Evolutionary conservation across 805 yeast genomes (phyloP).

Genomic region (Wickerhamiella sorbophila): DNA sequence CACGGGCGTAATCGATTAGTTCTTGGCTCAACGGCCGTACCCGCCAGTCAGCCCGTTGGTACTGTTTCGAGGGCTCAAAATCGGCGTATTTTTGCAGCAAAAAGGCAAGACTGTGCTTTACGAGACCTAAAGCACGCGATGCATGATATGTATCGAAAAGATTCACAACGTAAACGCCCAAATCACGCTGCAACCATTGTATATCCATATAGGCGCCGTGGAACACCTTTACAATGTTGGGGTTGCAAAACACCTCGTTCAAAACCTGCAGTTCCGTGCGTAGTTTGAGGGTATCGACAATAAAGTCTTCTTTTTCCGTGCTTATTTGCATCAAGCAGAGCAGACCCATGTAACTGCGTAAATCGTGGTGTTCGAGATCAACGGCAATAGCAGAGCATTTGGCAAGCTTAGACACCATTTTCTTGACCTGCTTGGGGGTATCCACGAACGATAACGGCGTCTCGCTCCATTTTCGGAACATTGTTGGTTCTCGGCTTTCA

Average conservation of each 20-base stretch:
- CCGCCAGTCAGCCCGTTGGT: conserved; percentile 96
- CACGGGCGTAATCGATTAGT: conserved; percentile 76
- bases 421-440: conserved; percentile 34
- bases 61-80: conserved; percentile 82
- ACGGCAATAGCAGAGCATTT: conserved; percentile 59
- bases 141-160: conserved; percentile 91
- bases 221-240: conserved; percentile 67
- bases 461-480: conserved; percentile 28
- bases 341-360: conserved; percentile 76
- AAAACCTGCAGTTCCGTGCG: conserved; percentile 54
- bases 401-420: conserved; percentile 41
- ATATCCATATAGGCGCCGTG: conserved; percentile 98
- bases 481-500: conserved; percentile 24
- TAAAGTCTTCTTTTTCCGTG: conserved; percentile 64
- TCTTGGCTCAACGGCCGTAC: conserved; percentile 64
- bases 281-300: conserved; percentile 70
- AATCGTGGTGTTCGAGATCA: conserved; percentile 93
- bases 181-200: conserved; percentile 89
- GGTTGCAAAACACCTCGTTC: conserved; percentile 69
- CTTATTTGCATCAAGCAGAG: conserved; percentile 91
- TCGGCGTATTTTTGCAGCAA: conserved; percentile 65
- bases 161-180: conserved; percentile 80
- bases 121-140: conserved; percentile 60
- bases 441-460: conserved; percentile 48
- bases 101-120: conserved; percentile 72